These are phyloP conservation scores for Vanderwaltozyma yarrowii DNA, from an alignment of 805 yeast genomes.

Conservation along the genomic window DNA sequence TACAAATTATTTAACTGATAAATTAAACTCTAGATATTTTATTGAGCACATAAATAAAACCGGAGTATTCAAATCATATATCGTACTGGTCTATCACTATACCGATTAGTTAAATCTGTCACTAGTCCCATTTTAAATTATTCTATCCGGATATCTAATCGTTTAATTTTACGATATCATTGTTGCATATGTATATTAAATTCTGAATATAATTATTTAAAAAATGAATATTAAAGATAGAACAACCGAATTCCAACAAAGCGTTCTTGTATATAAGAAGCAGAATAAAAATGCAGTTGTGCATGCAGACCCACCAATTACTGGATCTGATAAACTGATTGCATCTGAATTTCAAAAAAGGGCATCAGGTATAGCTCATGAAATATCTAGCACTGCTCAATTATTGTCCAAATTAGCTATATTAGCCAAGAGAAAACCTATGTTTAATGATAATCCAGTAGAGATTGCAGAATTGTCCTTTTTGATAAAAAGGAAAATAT, in stretches of 20 bases:
- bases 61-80: too few relatives aligned
- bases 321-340: slow-evolving; percentile 9
- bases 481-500: slow-evolving; percentile 41
- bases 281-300: slow-evolving; percentile 31
- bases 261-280: slow-evolving; percentile 68
- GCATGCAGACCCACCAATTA: neutral
- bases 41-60: too few relatives aligned
- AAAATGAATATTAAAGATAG: slow-evolving; percentile 52
- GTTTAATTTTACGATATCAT: too few relatives aligned
- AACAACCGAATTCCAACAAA: slow-evolving; percentile 86
- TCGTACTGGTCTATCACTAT: too few relatives aligned
- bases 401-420: slow-evolving; percentile 69
- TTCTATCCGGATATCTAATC: too few relatives aligned
- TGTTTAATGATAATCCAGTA: slow-evolving; percentile 88
- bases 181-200: too few relatives aligned
- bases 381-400: slow-evolving; percentile 77
- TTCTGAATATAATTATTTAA: neutral
- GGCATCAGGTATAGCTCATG: slow-evolving; percentile 80
- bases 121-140: too few relatives aligned
- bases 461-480: slow-evolving; percentile 89
- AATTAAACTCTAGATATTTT: too few relatives aligned
- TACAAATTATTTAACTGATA: too few relatives aligned
- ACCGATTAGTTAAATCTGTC: too few relatives aligned
- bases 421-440: slow-evolving; percentile 79
- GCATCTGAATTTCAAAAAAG: slow-evolving; percentile 54